Base-by-base conservation (phyloP, 2,329 filamentous ascomycete genomes). In the Penicillium nordicum region DNA sequence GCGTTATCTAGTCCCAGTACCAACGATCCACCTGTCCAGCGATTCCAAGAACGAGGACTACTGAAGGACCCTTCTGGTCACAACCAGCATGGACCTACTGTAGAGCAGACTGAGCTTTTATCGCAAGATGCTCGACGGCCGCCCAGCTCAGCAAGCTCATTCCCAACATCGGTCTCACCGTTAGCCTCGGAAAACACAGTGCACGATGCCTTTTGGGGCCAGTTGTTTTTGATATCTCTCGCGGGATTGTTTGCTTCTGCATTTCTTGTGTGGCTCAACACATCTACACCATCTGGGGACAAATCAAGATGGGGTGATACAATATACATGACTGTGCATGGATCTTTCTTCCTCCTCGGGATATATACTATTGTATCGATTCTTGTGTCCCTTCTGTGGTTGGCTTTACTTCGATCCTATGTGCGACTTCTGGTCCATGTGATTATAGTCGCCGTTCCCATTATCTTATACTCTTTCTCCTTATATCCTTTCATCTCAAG, bases 291-390 rank as follows among this genome's bases (percentile, higher is more conserved):
- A 5, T 78, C 78, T 51, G 80, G 81, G 53, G 89, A 89, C 69
- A 82, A 83, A 57, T 88, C 88, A 1, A 72, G 65, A 57, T 83
- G 95, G 55, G 93, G 92, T 14, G 94, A 99, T 73, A 97, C 93
- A 1, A 91, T 99, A 57, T 99, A 99, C 74, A 91, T 89, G 14
- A 92, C 90, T 5, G 78, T 99, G 36, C 88, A 89, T 65, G 86
- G 87, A 49, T 97, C 92, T 0, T 94, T 95, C 68, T 88, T 94
- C 69, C 87, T 97, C 63, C 85, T 99, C 41, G 89, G 90, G 2
- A 85, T 94, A 50, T 95, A 97, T 74, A 97, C 94, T 0, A 73
- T 97, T 18, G 87, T 97, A n/a, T 89, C 94, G 0, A 80, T 97
- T 38, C 79, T 95, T 36, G 89, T 97, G 21, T 93, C 93, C 1